These are phyloP conservation scores for Cyberlindnera bimundalis DNA, from an alignment of 805 yeast genomes.

Conservation along the genomic window DNA sequence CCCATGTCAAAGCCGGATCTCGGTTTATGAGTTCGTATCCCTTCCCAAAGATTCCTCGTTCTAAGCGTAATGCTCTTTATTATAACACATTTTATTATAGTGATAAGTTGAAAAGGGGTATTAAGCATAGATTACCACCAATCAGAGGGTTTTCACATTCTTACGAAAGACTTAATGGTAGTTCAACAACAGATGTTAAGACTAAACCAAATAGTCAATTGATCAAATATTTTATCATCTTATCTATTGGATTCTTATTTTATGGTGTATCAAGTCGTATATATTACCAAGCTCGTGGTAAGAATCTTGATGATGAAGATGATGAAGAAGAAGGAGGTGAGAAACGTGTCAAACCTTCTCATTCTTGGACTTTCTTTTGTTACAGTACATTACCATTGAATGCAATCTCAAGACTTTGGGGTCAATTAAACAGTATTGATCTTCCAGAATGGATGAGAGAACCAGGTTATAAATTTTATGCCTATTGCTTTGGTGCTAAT, in stretches of 20 bases:
- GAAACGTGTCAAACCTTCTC: slow-evolving; percentile 49
- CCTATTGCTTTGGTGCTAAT: slow-evolving; percentile 81
- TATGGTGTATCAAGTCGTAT: slow-evolving; percentile 30
- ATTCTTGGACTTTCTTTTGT: slow-evolving; percentile 86
- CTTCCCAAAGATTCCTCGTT: slow-evolving; percentile 55
- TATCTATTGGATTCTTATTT: slow-evolving; percentile 28
- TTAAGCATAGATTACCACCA: slow-evolving; percentile 28
- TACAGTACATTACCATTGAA: slow-evolving; percentile 89
- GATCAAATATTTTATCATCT: slow-evolving; percentile 28
- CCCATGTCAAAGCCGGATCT: slow-evolving; percentile 14
- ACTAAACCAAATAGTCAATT: slow-evolving; percentile 22
- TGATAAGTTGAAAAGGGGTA: slow-evolving; percentile 31
- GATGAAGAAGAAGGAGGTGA: slow-evolving; percentile 27
- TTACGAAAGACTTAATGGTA: slow-evolving; percentile 23
- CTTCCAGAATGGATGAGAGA: slow-evolving; percentile 86
- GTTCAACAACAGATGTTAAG: slow-evolving; percentile 13
- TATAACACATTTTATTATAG: slow-evolving; percentile 40
- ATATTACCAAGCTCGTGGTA: slow-evolving; percentile 23
- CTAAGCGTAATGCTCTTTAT: slow-evolving; percentile 50
- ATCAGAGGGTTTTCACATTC: slow-evolving; percentile 26
- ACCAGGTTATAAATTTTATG: slow-evolving; percentile 76
- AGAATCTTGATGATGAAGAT: slow-evolving; percentile 23
- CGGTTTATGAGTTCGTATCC: slow-evolving; percentile 31
- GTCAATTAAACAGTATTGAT: slow-evolving; percentile 75
- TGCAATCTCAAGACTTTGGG: slow-evolving; percentile 93